Evolutionary conservation across 2,329 filamentous ascomycete genomes (phyloP).

Genomic region (Fusarium sp.): DNA sequence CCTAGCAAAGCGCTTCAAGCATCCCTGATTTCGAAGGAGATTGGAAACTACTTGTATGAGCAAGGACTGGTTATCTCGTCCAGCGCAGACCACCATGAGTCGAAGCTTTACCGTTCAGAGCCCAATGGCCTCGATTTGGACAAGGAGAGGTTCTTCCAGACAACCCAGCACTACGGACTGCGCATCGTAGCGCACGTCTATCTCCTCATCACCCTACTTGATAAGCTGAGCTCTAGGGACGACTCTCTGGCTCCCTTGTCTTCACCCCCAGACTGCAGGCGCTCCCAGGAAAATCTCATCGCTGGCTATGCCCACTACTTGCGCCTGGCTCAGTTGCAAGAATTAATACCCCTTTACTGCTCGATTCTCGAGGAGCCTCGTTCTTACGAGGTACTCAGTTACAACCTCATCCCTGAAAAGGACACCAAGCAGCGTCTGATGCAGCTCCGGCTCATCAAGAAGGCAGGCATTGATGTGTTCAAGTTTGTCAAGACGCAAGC

Average conservation of each 20-base stretch:
- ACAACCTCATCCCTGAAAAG: slow-evolving; percentile 76
- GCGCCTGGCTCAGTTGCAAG: slow-evolving; percentile 73
- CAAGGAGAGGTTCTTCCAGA: slow-evolving; percentile 58
- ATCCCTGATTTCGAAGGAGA: slow-evolving; percentile 71
- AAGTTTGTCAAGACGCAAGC: slow-evolving; percentile 77
- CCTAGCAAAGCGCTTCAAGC: slow-evolving; percentile 80
- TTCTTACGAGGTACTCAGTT: slow-evolving; percentile 74
- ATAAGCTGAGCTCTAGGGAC: slow-evolving; percentile 56
- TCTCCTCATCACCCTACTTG: slow-evolving; percentile 71
- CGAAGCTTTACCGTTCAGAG: slow-evolving; percentile 42
- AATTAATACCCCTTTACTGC: slow-evolving; percentile 87
- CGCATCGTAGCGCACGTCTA: slow-evolving; percentile 73
- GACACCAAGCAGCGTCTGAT: slow-evolving; percentile 69
- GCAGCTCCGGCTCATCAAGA: slow-evolving; percentile 76
- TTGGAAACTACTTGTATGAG: slow-evolving; percentile 64
- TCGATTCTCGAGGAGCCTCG: slow-evolving; percentile 73
- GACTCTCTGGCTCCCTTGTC: slow-evolving; percentile 20
- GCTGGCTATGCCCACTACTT: slow-evolving; percentile 83
- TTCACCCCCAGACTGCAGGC: slow-evolving; percentile 43
- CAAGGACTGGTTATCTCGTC: slow-evolving; percentile 58
- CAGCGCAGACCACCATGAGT: slow-evolving; percentile 38
- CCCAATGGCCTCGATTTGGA: slow-evolving; percentile 47
- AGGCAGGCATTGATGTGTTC: slow-evolving; percentile 74
- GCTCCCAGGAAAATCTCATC: slow-evolving; percentile 75
- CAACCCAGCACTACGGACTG: slow-evolving; percentile 68